Evolutionary conservation across 1,139 yeast genomes (phyloP).

Genomic region (Lodderomyces margitis): DNA sequence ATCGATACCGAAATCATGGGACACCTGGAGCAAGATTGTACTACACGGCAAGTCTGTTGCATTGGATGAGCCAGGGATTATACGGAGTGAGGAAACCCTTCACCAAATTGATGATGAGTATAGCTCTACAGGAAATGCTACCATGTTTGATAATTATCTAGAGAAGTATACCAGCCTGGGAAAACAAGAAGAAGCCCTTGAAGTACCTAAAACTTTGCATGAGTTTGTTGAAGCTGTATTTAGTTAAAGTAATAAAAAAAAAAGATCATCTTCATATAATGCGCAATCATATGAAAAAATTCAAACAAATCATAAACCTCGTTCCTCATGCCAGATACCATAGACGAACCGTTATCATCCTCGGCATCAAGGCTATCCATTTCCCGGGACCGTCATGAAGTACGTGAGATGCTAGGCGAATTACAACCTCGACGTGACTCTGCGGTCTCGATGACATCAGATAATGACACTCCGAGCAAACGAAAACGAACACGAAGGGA

Average conservation of each 20-base stretch:
- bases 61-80: conserved; percentile 16
- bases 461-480: no score
- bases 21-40: conserved; percentile 49
- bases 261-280: neutral
- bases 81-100: conserved; percentile 14
- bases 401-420: no score
- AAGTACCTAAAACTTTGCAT: conserved; percentile 1
- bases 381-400: conserved; percentile 15
- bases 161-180: neutral
- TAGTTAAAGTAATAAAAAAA: neutral
- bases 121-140: conserved; percentile 7
- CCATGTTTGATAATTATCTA: conserved; percentile 10
- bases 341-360: conserved; percentile 22
- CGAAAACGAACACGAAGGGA: conserved; percentile 46
- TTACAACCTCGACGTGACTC: conserved; percentile 23
- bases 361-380: conserved; percentile 31
- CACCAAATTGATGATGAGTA: conserved; percentile 10
- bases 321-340: no score
- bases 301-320: no score
- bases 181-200: neutral
- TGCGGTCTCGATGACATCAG: conserved; percentile 26
- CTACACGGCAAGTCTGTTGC: conserved; percentile 37
- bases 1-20: conserved; percentile 49
- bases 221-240: conserved; percentile 2
- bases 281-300: no score